Evolutionary conservation across 2,329 filamentous ascomycete genomes (phyloP), one percentile per base, ranked within the genome.

Genomic region (Botrytis tulipae): DNA sequence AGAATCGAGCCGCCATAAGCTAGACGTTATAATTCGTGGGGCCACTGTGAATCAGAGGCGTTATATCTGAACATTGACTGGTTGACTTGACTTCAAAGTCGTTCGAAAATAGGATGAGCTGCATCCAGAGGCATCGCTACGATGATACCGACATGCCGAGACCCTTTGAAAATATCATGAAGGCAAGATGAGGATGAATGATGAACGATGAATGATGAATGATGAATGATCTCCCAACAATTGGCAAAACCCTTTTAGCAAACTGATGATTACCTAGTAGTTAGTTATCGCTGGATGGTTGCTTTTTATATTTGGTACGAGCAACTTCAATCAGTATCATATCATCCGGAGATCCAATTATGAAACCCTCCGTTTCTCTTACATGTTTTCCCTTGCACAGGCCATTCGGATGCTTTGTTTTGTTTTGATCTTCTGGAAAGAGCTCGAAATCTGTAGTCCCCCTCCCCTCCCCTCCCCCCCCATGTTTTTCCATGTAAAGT

Each of bases 1-100:
- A 63, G 60, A 71, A 71, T 46, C 44, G 20, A 46, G 44, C 46
- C 70, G 60, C 70, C 70, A 71, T 54, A 66, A 65, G 70, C 60
- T 66, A 42, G 35, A 65, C 25, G 46, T 71, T 71, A 37, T 66
- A 57, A 57, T 66, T 71, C 70, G 46, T 40, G 46, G 46, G 60
- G 44, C n/a, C 25, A 37, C 29, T 42, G 7, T 46, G 59, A 65
- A 40, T 51, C 40, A 40, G 59, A 65, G 59, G 69, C 69, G 25
- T 46, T 40, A n/a, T 63, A 29, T 48, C 29, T 71, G 10, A 10
- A 44, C 32, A 46, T 29, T 46, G 70, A 71, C 46, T 71, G 60
- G 70, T 22, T 57, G 25, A 40, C 61, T 57, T 63, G 35, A 71
- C 70, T 42, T 66, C 70, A 57, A 66, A 46, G 70, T 44, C 40